phyloP scores from a whole-genome alignment of 495 filamentous ascomycete species.

The Xylaria scruposa region DNA sequence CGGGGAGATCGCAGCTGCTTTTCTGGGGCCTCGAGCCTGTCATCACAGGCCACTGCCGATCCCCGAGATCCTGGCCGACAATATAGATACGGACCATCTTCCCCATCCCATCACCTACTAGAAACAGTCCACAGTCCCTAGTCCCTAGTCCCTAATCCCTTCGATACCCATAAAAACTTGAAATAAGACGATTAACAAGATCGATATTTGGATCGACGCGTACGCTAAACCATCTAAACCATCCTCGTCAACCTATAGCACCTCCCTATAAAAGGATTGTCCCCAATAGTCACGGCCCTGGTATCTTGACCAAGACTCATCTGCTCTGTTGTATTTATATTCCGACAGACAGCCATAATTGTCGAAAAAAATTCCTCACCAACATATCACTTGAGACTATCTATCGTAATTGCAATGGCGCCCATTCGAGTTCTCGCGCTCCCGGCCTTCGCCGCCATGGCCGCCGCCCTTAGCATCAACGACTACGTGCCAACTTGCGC shows the following conservation, averaged over 20 bases:
- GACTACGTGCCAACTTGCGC: constrained; percentile 50
- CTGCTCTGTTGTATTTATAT: background rate
- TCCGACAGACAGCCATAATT: background rate
- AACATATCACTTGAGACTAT: background rate
- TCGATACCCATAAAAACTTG: background rate
- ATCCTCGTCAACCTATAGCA: background rate
- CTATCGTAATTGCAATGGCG: constrained; percentile 31
- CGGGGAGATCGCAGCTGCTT: constrained; percentile 5
- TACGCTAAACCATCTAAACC: background rate
- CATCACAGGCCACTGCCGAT: constrained; percentile 22
- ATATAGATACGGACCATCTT: constrained; percentile 20
- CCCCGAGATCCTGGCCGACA: constrained; percentile 17
- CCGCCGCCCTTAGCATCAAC: constrained; percentile 46
- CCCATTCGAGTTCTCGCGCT: constrained; percentile 41
- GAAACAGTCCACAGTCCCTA: constrained; percentile 9
- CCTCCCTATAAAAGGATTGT: constrained; percentile 15
- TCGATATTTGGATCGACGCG: constrained; percentile 24
- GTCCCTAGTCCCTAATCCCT: background rate
- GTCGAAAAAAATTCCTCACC: background rate
- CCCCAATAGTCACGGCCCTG: background rate
- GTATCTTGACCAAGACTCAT: background rate
- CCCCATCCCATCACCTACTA: constrained; percentile 25
- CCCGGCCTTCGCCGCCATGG: constrained; percentile 44
- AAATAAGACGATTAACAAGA: constrained; percentile 16
- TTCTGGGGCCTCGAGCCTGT: constrained; percentile 9